Percentiles rank a stretch among this genome's conserved stretches.
These are phyloP conservation scores for Camellia oleifera DNA, from an alignment of 179 eudicot genomes.

Conservation along the genomic window DNA sequence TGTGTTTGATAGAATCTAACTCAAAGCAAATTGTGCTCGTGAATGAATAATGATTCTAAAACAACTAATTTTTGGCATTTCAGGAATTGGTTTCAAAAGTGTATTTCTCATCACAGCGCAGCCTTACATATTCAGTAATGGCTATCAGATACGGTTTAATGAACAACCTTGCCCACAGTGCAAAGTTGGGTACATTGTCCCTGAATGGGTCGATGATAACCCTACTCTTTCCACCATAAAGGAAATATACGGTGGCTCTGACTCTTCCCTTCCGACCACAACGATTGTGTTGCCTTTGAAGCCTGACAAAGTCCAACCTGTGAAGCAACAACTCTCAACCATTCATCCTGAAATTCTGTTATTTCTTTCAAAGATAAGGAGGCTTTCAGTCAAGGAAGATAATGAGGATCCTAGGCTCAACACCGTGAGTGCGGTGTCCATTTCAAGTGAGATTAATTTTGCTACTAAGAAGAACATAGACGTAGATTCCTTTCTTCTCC, in stretches of 20 bases:
- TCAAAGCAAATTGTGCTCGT: no score
- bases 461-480: slow-evolving; percentile 45
- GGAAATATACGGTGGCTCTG: slow-evolving; percentile 38
- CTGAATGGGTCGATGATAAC: slow-evolving; percentile 66
- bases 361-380: slow-evolving; percentile 59
- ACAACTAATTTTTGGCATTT: background rate
- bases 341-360: slow-evolving; percentile 71
- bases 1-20: no score
- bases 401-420: slow-evolving; percentile 36
- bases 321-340: slow-evolving; percentile 56
- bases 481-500: slow-evolving; percentile 56
- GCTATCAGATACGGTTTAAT: slow-evolving; percentile 60
- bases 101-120: slow-evolving; percentile 59
- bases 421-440: slow-evolving; percentile 53
- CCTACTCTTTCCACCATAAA: slow-evolving; percentile 47
- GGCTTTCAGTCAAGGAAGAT: slow-evolving; percentile 53
- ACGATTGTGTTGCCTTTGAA: slow-evolving; percentile 64
- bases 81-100: slow-evolving; percentile 83
- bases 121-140: slow-evolving; percentile 72
- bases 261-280: slow-evolving; percentile 45
- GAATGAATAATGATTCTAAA: background rate
- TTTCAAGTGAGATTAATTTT: slow-evolving; percentile 50
- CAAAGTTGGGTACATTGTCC: slow-evolving; percentile 65
- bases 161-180: slow-evolving; percentile 59
- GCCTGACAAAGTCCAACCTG: slow-evolving; percentile 49